Evolutionary conservation across 129 eudicot genomes (phyloP).

Genomic region (Flaveria sonorensis): DNA sequence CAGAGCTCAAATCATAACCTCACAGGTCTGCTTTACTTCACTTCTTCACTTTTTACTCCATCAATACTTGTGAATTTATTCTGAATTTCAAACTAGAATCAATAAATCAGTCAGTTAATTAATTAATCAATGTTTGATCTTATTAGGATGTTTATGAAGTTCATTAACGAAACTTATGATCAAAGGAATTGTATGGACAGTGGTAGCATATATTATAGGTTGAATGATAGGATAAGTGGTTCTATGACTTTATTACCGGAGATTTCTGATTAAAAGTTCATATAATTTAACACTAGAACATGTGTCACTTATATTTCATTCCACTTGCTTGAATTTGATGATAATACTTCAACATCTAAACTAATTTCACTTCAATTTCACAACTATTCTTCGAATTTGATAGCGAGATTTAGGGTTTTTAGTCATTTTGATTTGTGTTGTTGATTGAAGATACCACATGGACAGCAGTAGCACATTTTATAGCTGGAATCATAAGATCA

Average conservation of each 20-base stretch:
- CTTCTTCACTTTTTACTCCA: not conserved
- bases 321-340: not conserved
- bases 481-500: conserved; percentile 75
- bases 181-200: not conserved
- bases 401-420: not conserved
- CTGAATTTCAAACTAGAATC: not conserved
- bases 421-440: not conserved
- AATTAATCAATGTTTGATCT: not conserved
- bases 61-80: not conserved
- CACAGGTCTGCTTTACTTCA: conserved; percentile 26
- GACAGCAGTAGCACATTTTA: conserved; percentile 80
- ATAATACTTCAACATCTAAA: not conserved
- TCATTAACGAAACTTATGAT: not conserved
- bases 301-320: not conserved
- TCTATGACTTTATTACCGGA: not conserved
- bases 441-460: conserved; percentile 16
- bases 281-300: not conserved
- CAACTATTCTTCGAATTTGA: not conserved
- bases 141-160: not conserved
- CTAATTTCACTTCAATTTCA: not conserved
- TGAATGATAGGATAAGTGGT: too few species aligned
- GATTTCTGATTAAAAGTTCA: not conserved
- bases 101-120: not conserved
- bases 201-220: not conserved
- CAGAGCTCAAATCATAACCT: conserved; percentile 22